Evolutionary conservation across 2,329 filamentous ascomycete genomes (phyloP).

Genomic region (Colletotrichum musicola): DNA sequence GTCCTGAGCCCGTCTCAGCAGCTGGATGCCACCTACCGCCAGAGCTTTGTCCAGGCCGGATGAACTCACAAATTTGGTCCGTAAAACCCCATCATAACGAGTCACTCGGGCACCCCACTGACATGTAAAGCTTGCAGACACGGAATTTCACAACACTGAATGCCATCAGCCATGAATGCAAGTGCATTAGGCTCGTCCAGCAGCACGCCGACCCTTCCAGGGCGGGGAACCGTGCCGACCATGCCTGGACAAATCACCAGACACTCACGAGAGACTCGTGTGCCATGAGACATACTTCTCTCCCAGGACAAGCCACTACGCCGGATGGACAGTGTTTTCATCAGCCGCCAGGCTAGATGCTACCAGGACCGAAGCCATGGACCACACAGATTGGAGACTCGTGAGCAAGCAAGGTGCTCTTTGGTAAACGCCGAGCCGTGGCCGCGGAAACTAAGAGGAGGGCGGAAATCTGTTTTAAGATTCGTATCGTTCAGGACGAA

Average conservation of each 20-base stretch:
- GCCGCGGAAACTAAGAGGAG: neutral
- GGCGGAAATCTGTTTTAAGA: conserved; percentile 7
- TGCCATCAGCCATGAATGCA: conserved; percentile 26
- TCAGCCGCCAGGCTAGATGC: conserved; percentile 24
- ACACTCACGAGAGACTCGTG: conserved; percentile 25
- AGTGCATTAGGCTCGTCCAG: conserved; percentile 25
- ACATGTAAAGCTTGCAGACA: conserved; percentile 9
- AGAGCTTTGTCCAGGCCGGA: conserved; percentile 46
- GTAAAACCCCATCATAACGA: conserved; percentile 14
- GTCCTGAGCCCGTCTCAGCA: conserved; percentile 45
- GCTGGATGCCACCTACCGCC: conserved; percentile 22
- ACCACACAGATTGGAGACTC: conserved; percentile 18
- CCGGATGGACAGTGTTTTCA: conserved; percentile 18
- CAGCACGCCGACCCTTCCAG: conserved; percentile 22
- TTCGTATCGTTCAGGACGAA: neutral
- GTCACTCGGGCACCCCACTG: neutral
- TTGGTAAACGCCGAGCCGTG: conserved; percentile 33
- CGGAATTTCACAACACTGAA: conserved; percentile 14
- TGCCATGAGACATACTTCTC: conserved; percentile 20
- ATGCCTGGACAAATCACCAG: conserved; percentile 7
- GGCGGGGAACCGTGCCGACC: conserved; percentile 19
- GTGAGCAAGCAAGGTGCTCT: conserved; percentile 20
- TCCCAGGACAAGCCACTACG: conserved; percentile 24
- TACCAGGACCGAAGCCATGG: conserved; percentile 27
- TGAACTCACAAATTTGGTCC: conserved; percentile 44